Evolutionary conservation across 176 grass and related monocot genomes (phyloP).

Genomic region (Oryza meridionalis): DNA sequence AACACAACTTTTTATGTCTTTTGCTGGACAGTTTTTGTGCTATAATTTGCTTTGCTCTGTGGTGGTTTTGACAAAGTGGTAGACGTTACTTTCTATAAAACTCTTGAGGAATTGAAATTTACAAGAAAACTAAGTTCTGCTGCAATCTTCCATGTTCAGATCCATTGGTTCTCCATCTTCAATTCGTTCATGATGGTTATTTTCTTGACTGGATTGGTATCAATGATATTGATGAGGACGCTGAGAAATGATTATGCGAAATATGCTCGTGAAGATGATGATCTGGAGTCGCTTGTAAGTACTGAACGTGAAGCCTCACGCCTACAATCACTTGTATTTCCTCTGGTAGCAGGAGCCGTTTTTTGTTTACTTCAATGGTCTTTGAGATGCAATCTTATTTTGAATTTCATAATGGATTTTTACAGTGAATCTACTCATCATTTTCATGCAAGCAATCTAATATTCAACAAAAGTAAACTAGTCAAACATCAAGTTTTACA

Average conservation of each 20-base stretch:
- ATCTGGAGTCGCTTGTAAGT: slow-evolving; percentile 84
- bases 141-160: slow-evolving; percentile 59
- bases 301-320: slow-evolving; percentile 1
- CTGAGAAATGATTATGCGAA: slow-evolving; percentile 99
- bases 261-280: slow-evolving; percentile 99
- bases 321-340: slow-evolving; percentile 4
- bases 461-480: slow-evolving; percentile 12
- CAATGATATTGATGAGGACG: slow-evolving; percentile 99
- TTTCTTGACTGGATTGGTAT: slow-evolving; percentile 95
- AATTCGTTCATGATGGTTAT: slow-evolving; percentile 99
- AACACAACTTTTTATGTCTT: not conserved
- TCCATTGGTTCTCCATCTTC: slow-evolving; percentile 99
- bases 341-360: slow-evolving; percentile 14
- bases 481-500: not conserved
- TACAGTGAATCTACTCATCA: not conserved
- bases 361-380: not conserved
- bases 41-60: slow-evolving; percentile 13
- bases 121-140: slow-evolving; percentile 15
- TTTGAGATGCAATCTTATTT: slow-evolving; percentile 9
- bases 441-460: slow-evolving; percentile 16
- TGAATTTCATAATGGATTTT: not conserved
- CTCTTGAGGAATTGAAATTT: not conserved
- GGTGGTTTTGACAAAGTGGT: slow-evolving; percentile 25
- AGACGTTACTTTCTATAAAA: slow-evolving; percentile 34
- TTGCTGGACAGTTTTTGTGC: not conserved